These are phyloP conservation scores for Bocquillonia castaneifolia DNA, from an alignment of 441 rosid genomes.

Conservation along the genomic window DNA sequence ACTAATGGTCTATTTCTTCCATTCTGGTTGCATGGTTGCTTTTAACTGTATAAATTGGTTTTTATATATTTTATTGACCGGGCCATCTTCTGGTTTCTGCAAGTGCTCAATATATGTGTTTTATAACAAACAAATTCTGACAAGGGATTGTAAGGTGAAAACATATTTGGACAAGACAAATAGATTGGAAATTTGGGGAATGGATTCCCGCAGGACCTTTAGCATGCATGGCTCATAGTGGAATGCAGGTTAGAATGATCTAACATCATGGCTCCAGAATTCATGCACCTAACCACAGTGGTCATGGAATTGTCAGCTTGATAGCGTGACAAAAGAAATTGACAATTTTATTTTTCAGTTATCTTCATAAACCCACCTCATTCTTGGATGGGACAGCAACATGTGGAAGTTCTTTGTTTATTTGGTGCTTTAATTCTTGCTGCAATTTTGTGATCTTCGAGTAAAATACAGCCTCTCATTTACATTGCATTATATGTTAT, in stretches of 20 bases:
- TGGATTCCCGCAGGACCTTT: background rate
- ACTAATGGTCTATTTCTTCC: background rate
- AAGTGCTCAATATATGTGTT: background rate
- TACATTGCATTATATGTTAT: background rate
- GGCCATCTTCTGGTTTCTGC: background rate
- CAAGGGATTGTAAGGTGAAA: background rate
- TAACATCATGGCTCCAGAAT: background rate
- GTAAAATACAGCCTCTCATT: background rate
- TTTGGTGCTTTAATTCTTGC: background rate
- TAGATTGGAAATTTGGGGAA: background rate
- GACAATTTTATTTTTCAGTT: background rate
- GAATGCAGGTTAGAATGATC: no score
- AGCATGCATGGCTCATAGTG: background rate
- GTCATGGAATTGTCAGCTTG: background rate
- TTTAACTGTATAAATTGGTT: no score
- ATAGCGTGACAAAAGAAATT: background rate
- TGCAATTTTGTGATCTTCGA: background rate
- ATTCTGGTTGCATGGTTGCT: no score
- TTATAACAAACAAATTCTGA: background rate
- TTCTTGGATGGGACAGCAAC: background rate
- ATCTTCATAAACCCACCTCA: background rate
- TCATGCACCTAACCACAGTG: background rate
- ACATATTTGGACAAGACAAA: background rate
- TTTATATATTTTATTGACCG: background rate
- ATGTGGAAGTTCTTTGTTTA: background rate